Base-by-base conservation (phyloP, 306 rosid genomes). In the Prunus kanzakura region DNA sequence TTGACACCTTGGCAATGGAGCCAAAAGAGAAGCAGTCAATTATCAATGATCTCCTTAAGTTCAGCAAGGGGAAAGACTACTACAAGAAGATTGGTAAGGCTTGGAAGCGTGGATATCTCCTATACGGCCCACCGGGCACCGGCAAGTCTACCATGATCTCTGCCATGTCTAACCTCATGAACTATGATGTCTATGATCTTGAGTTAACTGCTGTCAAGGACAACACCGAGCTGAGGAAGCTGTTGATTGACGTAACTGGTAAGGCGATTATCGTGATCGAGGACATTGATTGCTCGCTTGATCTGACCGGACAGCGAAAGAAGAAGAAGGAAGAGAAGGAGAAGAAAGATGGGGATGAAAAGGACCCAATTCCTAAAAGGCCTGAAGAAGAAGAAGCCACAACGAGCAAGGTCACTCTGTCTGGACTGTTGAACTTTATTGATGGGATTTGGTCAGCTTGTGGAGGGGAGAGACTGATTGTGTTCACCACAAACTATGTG, bases 391-490 rank as follows among this genome's bases (percentile, higher is more conserved):
- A 78, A 52, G 66, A 81, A 0, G 64, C 1, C 3, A 75, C 75
- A 38, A 14, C 47, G 0, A 84, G 89, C 4, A 82, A 82, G 72
- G 93, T 92, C 2, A 92, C 96, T 12, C 79, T 91, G 1, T 91
- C 97, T 0, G 95, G 91, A 64, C 75, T 91, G 30, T 69, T 91
- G 80, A 88, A 88, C 69, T 85, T 87, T 32, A 82, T 92, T 5
- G 93, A 92, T 80, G 96, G 97, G 54, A 82, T 90, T 30, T 89
- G 97, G 93, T 90, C 91, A 0, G 90, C 97, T 3, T 85, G 91
- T 78, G 96, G 91, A 11, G 91, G 90, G 14, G 93, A 92, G 72
- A 84, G 89, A 67, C 73, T 90, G 54, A 85, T 88, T 8, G 82
- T 88, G 23, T 92, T 89, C 46, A 88, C 93, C 1, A 84, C 91